Conservation (phyloP, 2,329 filamentous ascomycete genomes). For the Aureobasidium musti region DNA sequence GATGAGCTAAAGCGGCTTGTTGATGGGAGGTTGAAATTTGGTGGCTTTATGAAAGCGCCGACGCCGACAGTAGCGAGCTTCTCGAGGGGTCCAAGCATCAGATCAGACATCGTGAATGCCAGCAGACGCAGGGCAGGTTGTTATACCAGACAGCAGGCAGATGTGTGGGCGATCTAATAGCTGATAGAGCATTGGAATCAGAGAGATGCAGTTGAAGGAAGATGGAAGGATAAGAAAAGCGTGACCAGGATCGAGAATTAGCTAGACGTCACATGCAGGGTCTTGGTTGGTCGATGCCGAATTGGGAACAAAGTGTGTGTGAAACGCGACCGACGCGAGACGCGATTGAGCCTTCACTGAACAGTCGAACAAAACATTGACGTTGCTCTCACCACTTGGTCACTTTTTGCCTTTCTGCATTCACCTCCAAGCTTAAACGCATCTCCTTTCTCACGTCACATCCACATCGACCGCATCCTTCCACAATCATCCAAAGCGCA, state of each 20-base stretch:
- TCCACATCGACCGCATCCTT: slow-evolving; percentile 4
- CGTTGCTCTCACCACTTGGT: slow-evolving; percentile 3
- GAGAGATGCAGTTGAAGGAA: background rate
- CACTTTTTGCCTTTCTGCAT: slow-evolving; percentile 20
- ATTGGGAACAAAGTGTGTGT: background rate
- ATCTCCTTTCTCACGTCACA: slow-evolving; percentile 1
- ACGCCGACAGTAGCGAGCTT: background rate
- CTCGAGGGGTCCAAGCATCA: background rate
- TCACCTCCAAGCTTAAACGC: background rate
- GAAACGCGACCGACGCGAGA: background rate
- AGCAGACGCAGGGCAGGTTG: too few relatives aligned
- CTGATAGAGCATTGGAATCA: background rate
- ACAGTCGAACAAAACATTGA: slow-evolving; percentile 3
- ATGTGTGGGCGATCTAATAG: background rate
- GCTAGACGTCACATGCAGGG: background rate
- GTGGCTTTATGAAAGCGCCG: background rate
- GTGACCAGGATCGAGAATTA: background rate
- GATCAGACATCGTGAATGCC: background rate
- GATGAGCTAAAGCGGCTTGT: slow-evolving; percentile 30
- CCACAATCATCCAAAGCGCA: background rate
- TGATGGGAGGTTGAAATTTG: background rate
- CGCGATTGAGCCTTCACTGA: background rate
- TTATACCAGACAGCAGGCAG: background rate
- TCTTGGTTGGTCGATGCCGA: background rate
- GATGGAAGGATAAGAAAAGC: background rate